These are phyloP conservation scores for Chiua virens DNA, from an alignment of 768 basidiomycete species.

Conservation along the genomic window DNA sequence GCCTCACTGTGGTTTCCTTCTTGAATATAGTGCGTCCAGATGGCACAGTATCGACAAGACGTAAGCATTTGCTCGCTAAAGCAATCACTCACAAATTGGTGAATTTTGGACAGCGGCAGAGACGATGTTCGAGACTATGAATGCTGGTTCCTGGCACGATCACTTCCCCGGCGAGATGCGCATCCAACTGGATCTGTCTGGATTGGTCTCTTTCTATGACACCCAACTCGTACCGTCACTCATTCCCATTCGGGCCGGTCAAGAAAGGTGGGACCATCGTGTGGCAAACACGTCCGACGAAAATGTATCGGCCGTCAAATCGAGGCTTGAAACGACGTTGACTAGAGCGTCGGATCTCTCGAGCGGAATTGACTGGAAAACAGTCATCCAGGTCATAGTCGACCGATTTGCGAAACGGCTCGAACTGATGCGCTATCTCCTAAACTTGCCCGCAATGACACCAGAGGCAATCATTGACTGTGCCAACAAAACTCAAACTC, in stretches of 20 bases:
- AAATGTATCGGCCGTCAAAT: constrained; percentile 6
- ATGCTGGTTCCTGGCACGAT: constrained; percentile 17
- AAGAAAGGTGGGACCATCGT: constrained; percentile 24
- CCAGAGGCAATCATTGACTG: not conserved
- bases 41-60: no score
- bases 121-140: no score
- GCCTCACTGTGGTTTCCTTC: no score
- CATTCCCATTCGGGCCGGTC: constrained; percentile 8
- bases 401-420: constrained; percentile 34
- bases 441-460: constrained; percentile 6
- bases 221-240: constrained; percentile 10
- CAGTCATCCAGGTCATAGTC: constrained; percentile 26
- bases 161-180: constrained; percentile 28
- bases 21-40: no score
- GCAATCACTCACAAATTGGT: no score
- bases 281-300: constrained; percentile 7
- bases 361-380: constrained; percentile 36
- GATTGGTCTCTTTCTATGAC: no score
- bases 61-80: no score
- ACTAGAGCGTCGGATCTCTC: not conserved
- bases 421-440: constrained; percentile 23
- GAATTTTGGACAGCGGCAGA: no score
- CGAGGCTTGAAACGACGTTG: constrained; percentile 4
- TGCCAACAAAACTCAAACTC: constrained; percentile 13
- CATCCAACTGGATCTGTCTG: constrained; percentile 14